phyloP scores from a whole-genome alignment of 1,284 basidiomycete species.

The Papiliotrema flavescens region DNA sequence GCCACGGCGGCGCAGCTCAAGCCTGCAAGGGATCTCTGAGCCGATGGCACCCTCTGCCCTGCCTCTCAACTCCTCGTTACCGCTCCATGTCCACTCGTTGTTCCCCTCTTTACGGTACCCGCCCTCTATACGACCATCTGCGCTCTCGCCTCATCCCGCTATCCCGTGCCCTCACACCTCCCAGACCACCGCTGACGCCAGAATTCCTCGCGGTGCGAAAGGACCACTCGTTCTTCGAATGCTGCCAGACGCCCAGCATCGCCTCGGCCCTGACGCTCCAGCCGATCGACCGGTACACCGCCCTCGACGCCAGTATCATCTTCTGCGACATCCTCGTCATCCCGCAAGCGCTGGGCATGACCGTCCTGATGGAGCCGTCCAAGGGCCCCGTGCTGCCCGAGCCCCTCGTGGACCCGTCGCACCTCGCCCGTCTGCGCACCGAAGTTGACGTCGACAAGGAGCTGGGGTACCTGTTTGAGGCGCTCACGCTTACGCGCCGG shows the following conservation, averaged over 20 bases:
- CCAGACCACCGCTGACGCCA: too few species aligned
- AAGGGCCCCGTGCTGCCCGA: constrained; percentile 75
- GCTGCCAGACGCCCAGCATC: constrained; percentile 81
- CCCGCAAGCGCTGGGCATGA: constrained; percentile 92
- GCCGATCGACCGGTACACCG: constrained; percentile 78
- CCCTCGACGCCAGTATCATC: constrained; percentile 90
- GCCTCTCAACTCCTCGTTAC: too few species aligned
- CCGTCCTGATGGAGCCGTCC: constrained; percentile 81
- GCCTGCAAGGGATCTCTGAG: too few species aligned
- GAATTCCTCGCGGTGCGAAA: constrained; percentile 82
- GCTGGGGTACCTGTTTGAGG: constrained; percentile 85
- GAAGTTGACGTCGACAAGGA: constrained; percentile 73
- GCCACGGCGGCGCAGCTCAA: too few species aligned
- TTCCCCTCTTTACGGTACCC: too few species aligned
- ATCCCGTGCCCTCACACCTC: too few species aligned
- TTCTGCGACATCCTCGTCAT: constrained; percentile 96
- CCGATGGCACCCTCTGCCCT: too few species aligned
- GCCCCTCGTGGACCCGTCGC: constrained; percentile 71
- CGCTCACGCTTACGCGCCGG: constrained; percentile 75
- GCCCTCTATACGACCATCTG: too few species aligned
- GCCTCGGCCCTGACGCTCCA: constrained; percentile 85
- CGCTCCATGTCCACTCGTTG: too few species aligned
- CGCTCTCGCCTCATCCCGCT: too few species aligned
- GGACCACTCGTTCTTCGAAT: constrained; percentile 85
- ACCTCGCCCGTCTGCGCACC: constrained; percentile 60